Evolutionary conservation across 352 stramenopile species (phyloP).

Genomic region (Globisporangium solare): DNA sequence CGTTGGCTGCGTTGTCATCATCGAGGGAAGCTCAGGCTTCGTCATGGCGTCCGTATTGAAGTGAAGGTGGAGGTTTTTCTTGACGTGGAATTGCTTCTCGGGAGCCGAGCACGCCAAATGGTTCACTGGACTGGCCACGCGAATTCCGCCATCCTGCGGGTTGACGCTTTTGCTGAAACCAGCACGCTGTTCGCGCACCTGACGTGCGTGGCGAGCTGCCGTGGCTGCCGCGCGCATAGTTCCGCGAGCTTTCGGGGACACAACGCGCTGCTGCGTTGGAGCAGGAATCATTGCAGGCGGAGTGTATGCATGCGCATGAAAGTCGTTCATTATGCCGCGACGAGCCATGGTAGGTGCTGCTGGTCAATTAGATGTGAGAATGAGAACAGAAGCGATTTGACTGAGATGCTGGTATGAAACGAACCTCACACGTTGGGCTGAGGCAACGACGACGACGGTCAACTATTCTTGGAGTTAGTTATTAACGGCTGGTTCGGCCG

Average conservation of each 20-base stretch:
- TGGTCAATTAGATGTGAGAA: too few species aligned
- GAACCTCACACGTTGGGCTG: too few species aligned
- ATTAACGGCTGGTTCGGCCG: constrained; percentile 29
- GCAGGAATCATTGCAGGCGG: not conserved
- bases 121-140: constrained; percentile 16
- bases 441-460: too few species aligned
- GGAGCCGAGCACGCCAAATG: not conserved
- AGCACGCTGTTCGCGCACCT: constrained; percentile 27
- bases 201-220: constrained; percentile 41
- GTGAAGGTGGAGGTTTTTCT: constrained; percentile 52
- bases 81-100: constrained; percentile 20
- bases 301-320: constrained; percentile 4
- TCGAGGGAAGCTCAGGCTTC: constrained; percentile 31
- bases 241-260: constrained; percentile 17
- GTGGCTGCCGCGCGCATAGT: constrained; percentile 41
- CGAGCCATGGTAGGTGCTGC: not conserved
- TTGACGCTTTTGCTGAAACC: too few species aligned
- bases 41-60: constrained; percentile 42
- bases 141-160: not conserved
- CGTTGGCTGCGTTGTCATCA: constrained; percentile 19
- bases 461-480: constrained; percentile 20
- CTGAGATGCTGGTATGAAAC: too few species aligned
- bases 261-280: not conserved
- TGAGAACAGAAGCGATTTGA: too few species aligned
- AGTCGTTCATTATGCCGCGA: constrained; percentile 6